These are phyloP conservation scores for Debaryomyces nepalensis DNA, from an alignment of 1,139 yeast genomes.

Conservation along the genomic window DNA sequence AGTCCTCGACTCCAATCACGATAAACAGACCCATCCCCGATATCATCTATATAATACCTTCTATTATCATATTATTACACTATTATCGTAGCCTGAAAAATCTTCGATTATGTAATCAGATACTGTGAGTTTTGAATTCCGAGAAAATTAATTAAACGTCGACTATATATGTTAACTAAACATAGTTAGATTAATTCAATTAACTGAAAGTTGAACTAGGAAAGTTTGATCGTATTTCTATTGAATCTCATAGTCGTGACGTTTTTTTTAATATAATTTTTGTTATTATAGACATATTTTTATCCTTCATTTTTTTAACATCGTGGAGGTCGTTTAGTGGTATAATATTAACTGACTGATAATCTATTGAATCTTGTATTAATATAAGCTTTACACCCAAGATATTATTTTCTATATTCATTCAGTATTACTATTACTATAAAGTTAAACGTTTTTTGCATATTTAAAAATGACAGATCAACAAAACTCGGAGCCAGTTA, in stretches of 20 bases:
- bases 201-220: conserved; percentile 6
- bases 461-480: conserved; percentile 16
- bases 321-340: conserved; percentile 10
- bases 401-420: conserved; percentile 1
- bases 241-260: conserved; percentile 2
- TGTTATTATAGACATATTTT: conserved; percentile 15
- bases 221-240: conserved; percentile 1
- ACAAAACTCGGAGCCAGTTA: conserved; percentile 12
- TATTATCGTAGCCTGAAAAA: background rate
- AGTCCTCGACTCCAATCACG: conserved; percentile 17
- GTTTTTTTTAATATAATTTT: conserved; percentile 14
- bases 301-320: conserved; percentile 7
- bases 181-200: conserved; percentile 8
- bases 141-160: conserved; percentile 7
- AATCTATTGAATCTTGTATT: conserved; percentile 7
- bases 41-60: background rate
- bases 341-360: conserved; percentile 6
- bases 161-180: background rate
- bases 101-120: background rate
- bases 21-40: conserved; percentile 11
- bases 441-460: conserved; percentile 8
- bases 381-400: conserved; percentile 2
- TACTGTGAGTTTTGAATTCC: background rate
- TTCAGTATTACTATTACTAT: background rate
- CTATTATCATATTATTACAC: conserved; percentile 1